Percentiles rank a stretch among this genome's conserved stretches.
phyloP scores from a whole-genome alignment of 345 rosid genomes.

The Salix exigua region DNA sequence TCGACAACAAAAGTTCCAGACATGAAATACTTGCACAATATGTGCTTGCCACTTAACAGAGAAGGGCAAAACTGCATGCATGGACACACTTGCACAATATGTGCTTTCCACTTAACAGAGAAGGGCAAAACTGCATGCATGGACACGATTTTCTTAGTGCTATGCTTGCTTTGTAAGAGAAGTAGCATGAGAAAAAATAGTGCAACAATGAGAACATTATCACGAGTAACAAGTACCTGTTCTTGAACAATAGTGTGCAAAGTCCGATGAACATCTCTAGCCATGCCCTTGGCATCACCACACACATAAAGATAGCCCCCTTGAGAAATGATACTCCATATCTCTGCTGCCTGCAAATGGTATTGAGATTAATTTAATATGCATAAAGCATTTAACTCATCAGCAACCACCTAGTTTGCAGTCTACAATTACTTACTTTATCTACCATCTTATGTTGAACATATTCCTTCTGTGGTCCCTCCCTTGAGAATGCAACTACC shows the following conservation, averaged over 20 bases:
- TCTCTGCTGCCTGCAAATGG: constrained; percentile 24
- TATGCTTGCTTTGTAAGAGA: not conserved
- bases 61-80: not conserved
- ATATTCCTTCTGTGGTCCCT: constrained; percentile 30
- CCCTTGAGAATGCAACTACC: constrained; percentile 33
- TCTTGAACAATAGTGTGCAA: constrained; percentile 32
- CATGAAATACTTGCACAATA: not conserved
- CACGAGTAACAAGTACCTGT: constrained; percentile 15
- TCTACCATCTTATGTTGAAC: constrained; percentile 33
- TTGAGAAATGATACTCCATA: constrained; percentile 24
- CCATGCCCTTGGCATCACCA: constrained; percentile 39
- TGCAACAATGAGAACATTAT: not conserved
- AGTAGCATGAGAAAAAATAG: not conserved
- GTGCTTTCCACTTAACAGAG: not conserved
- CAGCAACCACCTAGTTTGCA: not conserved
- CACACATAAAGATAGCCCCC: constrained; percentile 31
- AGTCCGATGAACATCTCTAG: constrained; percentile 32
- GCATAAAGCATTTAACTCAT: not conserved
- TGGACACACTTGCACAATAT: not conserved
- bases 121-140: not conserved
- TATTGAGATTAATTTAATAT: not conserved
- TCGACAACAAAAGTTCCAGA: not conserved
- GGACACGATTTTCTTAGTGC: not conserved
- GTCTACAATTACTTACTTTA: constrained; percentile 6
- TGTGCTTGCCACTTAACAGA: not conserved